These are phyloP conservation scores for Nemophila menziesii DNA, from an alignment of 257 asterid genomes.

Conservation along the genomic window DNA sequence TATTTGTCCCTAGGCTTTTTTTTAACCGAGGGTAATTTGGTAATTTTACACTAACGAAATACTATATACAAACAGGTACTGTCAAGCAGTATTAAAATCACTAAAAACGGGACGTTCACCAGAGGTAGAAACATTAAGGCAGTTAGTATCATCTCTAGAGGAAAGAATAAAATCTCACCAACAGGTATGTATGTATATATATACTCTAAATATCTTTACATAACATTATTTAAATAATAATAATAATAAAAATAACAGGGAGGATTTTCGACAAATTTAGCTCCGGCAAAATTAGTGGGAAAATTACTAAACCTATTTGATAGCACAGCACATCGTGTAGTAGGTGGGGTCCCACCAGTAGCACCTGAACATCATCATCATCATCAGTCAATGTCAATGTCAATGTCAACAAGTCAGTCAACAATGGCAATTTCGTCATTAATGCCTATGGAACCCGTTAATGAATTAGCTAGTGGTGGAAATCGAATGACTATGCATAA, in stretches of 20 bases:
- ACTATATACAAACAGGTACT: conserved; percentile 48
- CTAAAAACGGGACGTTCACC: conserved; percentile 76
- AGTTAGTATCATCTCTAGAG: conserved; percentile 62
- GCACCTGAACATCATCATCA: conserved; percentile 35
- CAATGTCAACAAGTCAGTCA: conserved; percentile 83
- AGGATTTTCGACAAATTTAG: conserved; percentile 84
- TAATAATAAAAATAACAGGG: too few relatives aligned
- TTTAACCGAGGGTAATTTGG: too few relatives aligned
- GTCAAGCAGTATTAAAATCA: conserved; percentile 74
- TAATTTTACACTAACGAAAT: conserved; percentile 6
- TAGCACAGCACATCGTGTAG: conserved; percentile 73
- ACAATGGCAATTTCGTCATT: conserved; percentile 92
- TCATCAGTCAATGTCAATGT: conserved; percentile 42
- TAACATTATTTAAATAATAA: too few relatives aligned
- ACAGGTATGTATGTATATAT: conserved; percentile 43
- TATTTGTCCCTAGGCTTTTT: too few relatives aligned
- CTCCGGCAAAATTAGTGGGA: conserved; percentile 62
- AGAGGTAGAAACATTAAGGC: conserved; percentile 68
- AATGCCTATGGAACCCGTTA: conserved; percentile 58
- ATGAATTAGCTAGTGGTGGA: conserved; percentile 48
- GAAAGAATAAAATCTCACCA: conserved; percentile 90
- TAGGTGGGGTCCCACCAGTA: conserved; percentile 66
- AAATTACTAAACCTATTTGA: conserved; percentile 78
- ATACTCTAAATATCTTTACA: background rate
- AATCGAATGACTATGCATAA: conserved; percentile 49